These are phyloP conservation scores for Onygenales sp. DNA, from an alignment of 2,329 filamentous ascomycete species.

Conservation along the genomic window DNA sequence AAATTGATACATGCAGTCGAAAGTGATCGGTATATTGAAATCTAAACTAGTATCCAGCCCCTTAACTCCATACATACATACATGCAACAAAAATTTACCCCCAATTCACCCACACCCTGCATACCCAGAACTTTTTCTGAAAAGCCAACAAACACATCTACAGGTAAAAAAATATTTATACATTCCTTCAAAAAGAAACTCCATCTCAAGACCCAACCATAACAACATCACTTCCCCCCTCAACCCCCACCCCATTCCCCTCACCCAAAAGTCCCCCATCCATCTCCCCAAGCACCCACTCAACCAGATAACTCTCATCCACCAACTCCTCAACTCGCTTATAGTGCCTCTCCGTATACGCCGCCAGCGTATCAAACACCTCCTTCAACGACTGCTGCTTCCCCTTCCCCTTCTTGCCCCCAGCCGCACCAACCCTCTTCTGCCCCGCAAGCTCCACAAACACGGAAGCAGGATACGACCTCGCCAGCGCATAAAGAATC, in stretches of 20 bases:
- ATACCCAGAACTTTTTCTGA: neutral
- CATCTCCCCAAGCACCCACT: conserved; percentile 92
- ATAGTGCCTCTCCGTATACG: conserved; percentile 91
- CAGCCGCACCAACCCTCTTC: conserved; percentile 15
- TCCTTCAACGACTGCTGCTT: conserved; percentile 55
- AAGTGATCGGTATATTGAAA: too few species aligned
- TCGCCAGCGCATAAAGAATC: conserved; percentile 69
- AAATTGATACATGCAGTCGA: too few species aligned
- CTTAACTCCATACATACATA: too few species aligned
- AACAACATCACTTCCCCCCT: conserved; percentile 29
- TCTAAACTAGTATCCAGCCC: too few species aligned
- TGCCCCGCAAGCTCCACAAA: conserved; percentile 57
- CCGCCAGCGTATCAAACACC: conserved; percentile 74
- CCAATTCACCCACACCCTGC: too few species aligned
- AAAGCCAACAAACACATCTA: neutral
- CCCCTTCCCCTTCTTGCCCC: conserved; percentile 18
- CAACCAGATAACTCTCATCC: conserved; percentile 88
- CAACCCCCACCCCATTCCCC: conserved; percentile 13
- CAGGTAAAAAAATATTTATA: conserved; percentile 2
- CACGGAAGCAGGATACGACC: conserved; percentile 68
- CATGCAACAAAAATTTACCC: too few species aligned
- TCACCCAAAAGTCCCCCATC: conserved; percentile 44
- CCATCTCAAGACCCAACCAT: conserved; percentile 27
- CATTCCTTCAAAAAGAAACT: neutral
- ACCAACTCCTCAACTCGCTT: conserved; percentile 78